phyloP scores from a whole-genome alignment of 108 stramenopile species.

The Epipyxis sp. region DNA sequence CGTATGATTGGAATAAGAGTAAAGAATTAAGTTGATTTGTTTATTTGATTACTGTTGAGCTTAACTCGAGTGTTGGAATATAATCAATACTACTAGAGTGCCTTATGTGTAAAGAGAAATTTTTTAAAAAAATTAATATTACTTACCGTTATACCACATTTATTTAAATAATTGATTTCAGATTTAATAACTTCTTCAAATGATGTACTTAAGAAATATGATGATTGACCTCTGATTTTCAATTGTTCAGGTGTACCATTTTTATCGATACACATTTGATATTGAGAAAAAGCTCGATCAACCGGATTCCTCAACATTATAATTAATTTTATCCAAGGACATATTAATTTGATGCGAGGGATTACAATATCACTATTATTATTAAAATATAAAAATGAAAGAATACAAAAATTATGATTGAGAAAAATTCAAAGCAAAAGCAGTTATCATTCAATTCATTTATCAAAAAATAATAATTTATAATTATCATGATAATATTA shows the following conservation, averaged over 20 bases:
- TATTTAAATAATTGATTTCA: constrained; percentile 58
- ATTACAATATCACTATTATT: constrained; percentile 82
- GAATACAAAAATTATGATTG: no score
- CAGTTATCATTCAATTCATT: no score
- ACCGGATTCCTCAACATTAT: constrained; percentile 91
- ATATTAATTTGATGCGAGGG: constrained; percentile 65
- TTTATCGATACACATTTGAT: constrained; percentile 81
- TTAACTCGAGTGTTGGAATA: background rate
- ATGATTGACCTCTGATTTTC: constrained; percentile 70
- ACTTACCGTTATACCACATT: background rate
- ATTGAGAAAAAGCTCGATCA: constrained; percentile 78
- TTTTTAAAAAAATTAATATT: background rate
- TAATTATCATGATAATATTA: no score
- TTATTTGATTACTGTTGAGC: background rate
- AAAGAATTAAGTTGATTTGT: no score
- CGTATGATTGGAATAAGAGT: no score
- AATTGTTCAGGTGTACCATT: constrained; percentile 77
- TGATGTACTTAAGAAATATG: constrained; percentile 57
- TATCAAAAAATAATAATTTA: no score
- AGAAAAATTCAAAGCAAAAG: constrained; percentile 5
- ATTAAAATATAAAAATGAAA: no score
- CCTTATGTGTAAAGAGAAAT: background rate
- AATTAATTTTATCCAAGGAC: constrained; percentile 69
- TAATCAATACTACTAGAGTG: background rate
- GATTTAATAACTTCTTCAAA: constrained; percentile 74